A percentile compares a stretch with the other conserved stretches of the same genome.
phyloP scores from a whole-genome alignment of 1,284 basidiomycete species.

The Grifola frondosa region DNA sequence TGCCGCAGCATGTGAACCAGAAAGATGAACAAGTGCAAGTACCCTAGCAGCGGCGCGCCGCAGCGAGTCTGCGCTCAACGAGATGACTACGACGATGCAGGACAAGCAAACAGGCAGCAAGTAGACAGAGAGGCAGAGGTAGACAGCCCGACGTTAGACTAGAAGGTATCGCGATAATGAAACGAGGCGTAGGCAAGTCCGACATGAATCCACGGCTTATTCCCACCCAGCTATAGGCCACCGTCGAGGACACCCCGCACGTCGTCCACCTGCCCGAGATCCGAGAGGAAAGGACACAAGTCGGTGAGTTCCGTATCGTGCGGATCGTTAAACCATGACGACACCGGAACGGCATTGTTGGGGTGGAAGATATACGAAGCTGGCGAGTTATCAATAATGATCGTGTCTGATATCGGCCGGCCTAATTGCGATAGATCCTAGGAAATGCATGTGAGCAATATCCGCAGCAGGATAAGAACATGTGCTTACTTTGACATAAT shows the following conservation, averaged over 20 bases:
- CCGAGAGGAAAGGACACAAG: constrained; percentile 89
- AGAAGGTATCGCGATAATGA: no score
- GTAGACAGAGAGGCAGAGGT: constrained; percentile 15
- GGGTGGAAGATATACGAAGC: constrained; percentile 99
- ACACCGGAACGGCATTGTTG: constrained; percentile 98
- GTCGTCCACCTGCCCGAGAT: constrained; percentile 84
- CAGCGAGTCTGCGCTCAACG: constrained; percentile 11
- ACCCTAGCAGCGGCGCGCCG: background rate
- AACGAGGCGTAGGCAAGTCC: no score
- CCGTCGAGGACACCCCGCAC: constrained; percentile 91
- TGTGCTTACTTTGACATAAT: constrained; percentile 93
- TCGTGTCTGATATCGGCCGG: constrained; percentile 88
- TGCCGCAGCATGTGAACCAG: background rate
- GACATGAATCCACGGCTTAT: no score
- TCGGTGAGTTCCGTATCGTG: constrained; percentile 98
- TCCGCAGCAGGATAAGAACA: background rate
- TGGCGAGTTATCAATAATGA: constrained; percentile 98
- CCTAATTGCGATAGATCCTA: constrained; percentile 97
- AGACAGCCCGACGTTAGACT: constrained; percentile 11
- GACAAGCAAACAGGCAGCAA: constrained; percentile 18
- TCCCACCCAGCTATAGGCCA: no score
- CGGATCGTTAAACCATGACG: constrained; percentile 98
- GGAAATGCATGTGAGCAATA: constrained; percentile 10
- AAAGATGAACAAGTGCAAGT: constrained; percentile 3
- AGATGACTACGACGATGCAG: constrained; percentile 20